A percentile compares a stretch with the other conserved stretches of the same genome.
These are phyloP conservation scores for Ustilago loliicola DNA, from an alignment of 1,284 basidiomycete species.

Conservation along the genomic window DNA sequence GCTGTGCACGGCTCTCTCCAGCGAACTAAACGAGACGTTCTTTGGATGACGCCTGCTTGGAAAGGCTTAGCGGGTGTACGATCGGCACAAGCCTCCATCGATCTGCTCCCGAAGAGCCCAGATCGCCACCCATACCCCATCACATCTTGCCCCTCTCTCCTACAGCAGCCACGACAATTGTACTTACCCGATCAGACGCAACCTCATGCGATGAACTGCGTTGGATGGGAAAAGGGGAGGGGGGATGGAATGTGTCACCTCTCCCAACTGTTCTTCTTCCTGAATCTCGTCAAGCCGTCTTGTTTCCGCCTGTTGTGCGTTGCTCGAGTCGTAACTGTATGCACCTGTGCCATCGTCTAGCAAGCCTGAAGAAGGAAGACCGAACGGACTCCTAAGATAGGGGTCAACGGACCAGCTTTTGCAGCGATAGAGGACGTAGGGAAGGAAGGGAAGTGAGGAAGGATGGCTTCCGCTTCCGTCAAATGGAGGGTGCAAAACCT, in stretches of 20 bases:
- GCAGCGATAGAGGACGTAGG: not conserved
- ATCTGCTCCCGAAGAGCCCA: not conserved
- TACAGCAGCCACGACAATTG: not conserved
- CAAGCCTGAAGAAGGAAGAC: not conserved
- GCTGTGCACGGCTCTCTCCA: not conserved
- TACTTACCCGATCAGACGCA: slow-evolving; percentile 4
- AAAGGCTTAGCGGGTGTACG: not conserved
- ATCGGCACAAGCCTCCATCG: not conserved
- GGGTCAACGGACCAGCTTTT: not conserved
- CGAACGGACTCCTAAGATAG: not conserved
- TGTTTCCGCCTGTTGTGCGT: not conserved
- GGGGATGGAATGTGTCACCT: slow-evolving; percentile 24
- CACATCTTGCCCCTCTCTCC: not conserved
- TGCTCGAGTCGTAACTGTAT: not conserved
- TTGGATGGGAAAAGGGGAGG: too few species aligned
- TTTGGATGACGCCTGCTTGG: not conserved
- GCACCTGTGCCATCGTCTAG: too few species aligned
- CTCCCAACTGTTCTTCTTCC: slow-evolving; percentile 1
- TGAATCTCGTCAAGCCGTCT: not conserved
- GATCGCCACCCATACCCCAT: not conserved
- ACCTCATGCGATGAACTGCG: slow-evolving; percentile 1
- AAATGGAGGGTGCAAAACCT: slow-evolving; percentile 1
- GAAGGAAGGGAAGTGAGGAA: slow-evolving; percentile 7
- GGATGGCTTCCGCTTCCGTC: slow-evolving; percentile 7
- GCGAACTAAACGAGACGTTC: not conserved